Evolutionary conservation across 148 eudicot genomes (phyloP).

Genomic region (Spergularia marina): DNA sequence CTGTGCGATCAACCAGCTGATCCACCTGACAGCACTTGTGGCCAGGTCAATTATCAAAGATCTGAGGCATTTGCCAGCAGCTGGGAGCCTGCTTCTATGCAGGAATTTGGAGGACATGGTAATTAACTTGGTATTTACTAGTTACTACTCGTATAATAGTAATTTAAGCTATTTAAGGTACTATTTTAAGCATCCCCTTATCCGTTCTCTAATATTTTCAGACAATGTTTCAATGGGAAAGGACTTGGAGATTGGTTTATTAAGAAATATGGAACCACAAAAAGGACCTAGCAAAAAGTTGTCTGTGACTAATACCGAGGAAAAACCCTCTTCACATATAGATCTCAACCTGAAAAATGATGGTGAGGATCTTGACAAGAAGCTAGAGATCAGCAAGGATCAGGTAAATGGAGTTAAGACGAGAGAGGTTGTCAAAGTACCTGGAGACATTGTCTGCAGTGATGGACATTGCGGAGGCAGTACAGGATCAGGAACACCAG

Average conservation of each 20-base stretch:
- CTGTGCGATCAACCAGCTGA: slow-evolving; percentile 51
- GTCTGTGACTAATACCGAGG: slow-evolving; percentile 19
- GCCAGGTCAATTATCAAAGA: slow-evolving; percentile 55
- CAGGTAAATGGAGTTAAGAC: slow-evolving; percentile 29
- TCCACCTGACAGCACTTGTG: slow-evolving; percentile 73
- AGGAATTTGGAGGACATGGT: slow-evolving; percentile 30
- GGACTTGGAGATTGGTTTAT: slow-evolving; percentile 47
- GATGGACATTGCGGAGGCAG: slow-evolving; percentile 29
- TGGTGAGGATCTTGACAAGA: slow-evolving; percentile 27
- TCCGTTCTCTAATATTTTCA: slow-evolving; percentile 13
- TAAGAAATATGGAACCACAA: slow-evolving; percentile 38
- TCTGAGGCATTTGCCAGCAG: slow-evolving; percentile 48
- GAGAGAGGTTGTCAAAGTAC: slow-evolving; percentile 33
- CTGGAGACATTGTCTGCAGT: slow-evolving; percentile 26
- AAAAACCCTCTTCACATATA: slow-evolving; percentile 23
- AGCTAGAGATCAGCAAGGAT: slow-evolving; percentile 30
- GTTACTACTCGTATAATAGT: too few species aligned
- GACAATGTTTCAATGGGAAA: slow-evolving; percentile 48
- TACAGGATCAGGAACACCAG: slow-evolving; percentile 27
- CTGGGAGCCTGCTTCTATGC: slow-evolving; percentile 44
- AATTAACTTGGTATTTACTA: slow-evolving; percentile 43
- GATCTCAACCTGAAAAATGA: slow-evolving; percentile 31
- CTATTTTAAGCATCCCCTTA: neutral
- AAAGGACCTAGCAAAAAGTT: slow-evolving; percentile 31
- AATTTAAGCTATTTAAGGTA: too few species aligned